phyloP scores from a whole-genome alignment of 2,329 filamentous ascomycete genomes.

The Penicillium sp. region DNA sequence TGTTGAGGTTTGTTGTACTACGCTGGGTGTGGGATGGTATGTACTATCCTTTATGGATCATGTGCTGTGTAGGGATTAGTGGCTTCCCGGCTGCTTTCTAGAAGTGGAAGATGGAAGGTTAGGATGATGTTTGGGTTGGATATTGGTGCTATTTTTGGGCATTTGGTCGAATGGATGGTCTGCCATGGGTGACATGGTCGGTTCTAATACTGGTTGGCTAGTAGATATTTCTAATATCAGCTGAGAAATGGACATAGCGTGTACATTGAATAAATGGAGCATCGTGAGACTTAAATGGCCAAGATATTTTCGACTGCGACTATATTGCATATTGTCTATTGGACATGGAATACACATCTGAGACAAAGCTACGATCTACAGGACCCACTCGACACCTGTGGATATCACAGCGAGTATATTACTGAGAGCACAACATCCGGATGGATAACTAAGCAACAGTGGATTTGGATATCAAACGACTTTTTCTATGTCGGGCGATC shows the following conservation, averaged over 20 bases:
- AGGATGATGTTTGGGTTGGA: too few relatives aligned
- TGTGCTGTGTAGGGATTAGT: background rate
- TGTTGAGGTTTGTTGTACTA: background rate
- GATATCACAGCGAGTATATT: background rate
- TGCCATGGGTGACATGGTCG: background rate
- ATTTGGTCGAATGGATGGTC: background rate
- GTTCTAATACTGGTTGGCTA: background rate
- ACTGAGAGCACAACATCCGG: background rate
- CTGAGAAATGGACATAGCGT: background rate
- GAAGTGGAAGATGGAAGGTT: background rate
- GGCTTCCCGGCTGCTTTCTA: background rate
- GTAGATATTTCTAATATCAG: background rate
- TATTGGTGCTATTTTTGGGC: background rate
- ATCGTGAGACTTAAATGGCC: background rate
- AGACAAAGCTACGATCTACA: background rate
- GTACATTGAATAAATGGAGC: background rate
- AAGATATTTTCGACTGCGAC: background rate
- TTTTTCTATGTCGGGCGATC: background rate
- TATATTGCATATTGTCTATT: background rate
- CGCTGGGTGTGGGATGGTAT: background rate
- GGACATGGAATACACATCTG: background rate
- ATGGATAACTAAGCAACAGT: background rate
- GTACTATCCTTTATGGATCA: background rate
- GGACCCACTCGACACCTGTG: background rate
- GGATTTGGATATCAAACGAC: slow-evolving; percentile 3